Evolutionary conservation across 2,329 filamentous ascomycete genomes (phyloP).

Genomic region (Penicillium sp.): DNA sequence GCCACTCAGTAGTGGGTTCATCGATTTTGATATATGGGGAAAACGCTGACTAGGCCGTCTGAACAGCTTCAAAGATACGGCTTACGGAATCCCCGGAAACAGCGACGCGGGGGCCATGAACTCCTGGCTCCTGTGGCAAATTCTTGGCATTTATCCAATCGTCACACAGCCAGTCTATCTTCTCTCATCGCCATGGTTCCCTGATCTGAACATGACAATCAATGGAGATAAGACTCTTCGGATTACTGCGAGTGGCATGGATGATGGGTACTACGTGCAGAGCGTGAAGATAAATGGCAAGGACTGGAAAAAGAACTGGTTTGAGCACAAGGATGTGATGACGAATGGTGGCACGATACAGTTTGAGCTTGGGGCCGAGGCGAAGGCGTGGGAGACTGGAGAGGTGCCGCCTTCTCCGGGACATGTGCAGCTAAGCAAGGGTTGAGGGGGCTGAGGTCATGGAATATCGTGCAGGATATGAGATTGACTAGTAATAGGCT

Average conservation of each 20-base stretch:
- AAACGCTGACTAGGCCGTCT: neutral
- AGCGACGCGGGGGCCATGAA: conserved; percentile 62
- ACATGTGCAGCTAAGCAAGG: conserved; percentile 23
- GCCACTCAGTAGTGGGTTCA: conserved; percentile 53
- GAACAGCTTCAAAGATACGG: conserved; percentile 54
- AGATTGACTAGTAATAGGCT: too few relatives aligned
- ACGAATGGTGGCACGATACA: conserved; percentile 49
- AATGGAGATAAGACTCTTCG: conserved; percentile 39
- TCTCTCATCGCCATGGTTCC: conserved; percentile 49
- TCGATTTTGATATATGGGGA: neutral
- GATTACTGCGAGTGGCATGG: conserved; percentile 50
- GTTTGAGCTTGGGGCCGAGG: conserved; percentile 46
- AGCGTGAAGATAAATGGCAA: conserved; percentile 56
- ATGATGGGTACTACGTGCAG: conserved; percentile 55
- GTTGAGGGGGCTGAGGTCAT: neutral
- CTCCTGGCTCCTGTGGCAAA: conserved; percentile 54
- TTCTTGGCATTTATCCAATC: conserved; percentile 52
- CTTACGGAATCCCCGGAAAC: conserved; percentile 65
- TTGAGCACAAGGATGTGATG: conserved; percentile 53
- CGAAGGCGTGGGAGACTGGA: conserved; percentile 50
- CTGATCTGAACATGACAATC: conserved; percentile 36
- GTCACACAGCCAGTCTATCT: conserved; percentile 52
- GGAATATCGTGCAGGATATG: too few relatives aligned
- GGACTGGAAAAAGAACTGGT: conserved; percentile 56
- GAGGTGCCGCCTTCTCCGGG: conserved; percentile 55